phyloP scores from a whole-genome alignment of 495 filamentous ascomycete genomes.

The Trichoderma orchidacearum region DNA sequence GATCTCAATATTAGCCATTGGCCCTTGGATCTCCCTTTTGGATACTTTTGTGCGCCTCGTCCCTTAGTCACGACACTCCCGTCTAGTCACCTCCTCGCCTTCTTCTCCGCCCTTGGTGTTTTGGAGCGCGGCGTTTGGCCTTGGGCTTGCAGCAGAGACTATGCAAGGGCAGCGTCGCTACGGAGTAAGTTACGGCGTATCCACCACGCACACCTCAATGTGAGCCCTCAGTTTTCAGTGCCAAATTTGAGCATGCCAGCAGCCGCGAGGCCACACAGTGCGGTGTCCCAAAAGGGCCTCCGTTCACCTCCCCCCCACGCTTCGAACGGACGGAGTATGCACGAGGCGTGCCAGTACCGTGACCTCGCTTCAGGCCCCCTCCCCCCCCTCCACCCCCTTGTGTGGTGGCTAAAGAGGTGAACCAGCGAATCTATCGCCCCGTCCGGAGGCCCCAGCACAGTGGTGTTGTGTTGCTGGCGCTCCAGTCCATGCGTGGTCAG shows the following conservation, averaged over 20 bases:
- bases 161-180: neutral
- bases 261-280: neutral
- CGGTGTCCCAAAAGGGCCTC: neutral
- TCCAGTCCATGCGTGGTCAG: neutral
- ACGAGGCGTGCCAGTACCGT: neutral
- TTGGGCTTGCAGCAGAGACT: neutral
- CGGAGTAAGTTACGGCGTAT: neutral
- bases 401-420: neutral
- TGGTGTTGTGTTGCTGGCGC: neutral
- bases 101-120: neutral
- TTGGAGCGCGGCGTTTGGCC: neutral
- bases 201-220: neutral
- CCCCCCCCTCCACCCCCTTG: neutral
- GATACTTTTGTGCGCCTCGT: neutral
- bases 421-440: neutral
- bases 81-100: too few relatives aligned
- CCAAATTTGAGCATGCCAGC: conserved; percentile 1
- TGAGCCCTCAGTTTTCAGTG: too few relatives aligned
- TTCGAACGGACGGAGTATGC: too few relatives aligned
- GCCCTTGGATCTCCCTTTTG: neutral
- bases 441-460: neutral
- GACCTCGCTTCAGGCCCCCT: neutral
- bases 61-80: neutral
- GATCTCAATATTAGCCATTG: too few relatives aligned
- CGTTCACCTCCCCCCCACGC: neutral